Evolutionary conservation across 2,329 filamentous ascomycete genomes (phyloP).

Genomic region (Chalaropsis ovoidea): DNA sequence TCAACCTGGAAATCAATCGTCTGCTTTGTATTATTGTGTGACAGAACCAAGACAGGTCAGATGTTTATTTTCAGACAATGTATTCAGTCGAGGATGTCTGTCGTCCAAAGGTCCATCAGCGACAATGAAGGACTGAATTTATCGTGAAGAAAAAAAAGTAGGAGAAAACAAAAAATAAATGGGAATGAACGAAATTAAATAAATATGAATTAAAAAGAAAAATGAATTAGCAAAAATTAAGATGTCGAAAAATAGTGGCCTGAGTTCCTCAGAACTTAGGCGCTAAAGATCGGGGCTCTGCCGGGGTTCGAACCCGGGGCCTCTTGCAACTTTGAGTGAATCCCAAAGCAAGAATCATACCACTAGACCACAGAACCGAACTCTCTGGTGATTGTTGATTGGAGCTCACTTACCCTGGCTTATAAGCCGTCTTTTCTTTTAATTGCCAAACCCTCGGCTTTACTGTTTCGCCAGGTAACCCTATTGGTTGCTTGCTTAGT

Average conservation of each 20-base stretch:
- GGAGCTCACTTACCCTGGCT: not conserved
- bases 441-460: too few relatives aligned
- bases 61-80: too few relatives aligned
- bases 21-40: too few relatives aligned
- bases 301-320: slow-evolving; percentile 25
- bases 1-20: too few relatives aligned
- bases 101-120: too few relatives aligned
- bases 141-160: not conserved
- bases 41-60: too few relatives aligned
- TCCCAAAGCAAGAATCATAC: slow-evolving; percentile 25
- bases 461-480: too few relatives aligned
- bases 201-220: not conserved
- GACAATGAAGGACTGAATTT: not conserved
- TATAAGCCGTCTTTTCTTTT: not conserved
- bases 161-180: not conserved
- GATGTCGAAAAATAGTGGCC: not conserved
- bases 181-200: not conserved
- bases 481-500: too few relatives aligned
- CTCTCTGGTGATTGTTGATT: not conserved
- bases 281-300: slow-evolving; percentile 13
- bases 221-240: not conserved
- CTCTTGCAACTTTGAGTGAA: slow-evolving; percentile 22
- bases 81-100: too few relatives aligned
- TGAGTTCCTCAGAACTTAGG: not conserved
- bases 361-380: slow-evolving; percentile 23